Evolutionary conservation across 2,329 filamentous ascomycete genomes (phyloP), one percentile per base, ranked within the genome.

Genomic region (Alternaria tenuissima): DNA sequence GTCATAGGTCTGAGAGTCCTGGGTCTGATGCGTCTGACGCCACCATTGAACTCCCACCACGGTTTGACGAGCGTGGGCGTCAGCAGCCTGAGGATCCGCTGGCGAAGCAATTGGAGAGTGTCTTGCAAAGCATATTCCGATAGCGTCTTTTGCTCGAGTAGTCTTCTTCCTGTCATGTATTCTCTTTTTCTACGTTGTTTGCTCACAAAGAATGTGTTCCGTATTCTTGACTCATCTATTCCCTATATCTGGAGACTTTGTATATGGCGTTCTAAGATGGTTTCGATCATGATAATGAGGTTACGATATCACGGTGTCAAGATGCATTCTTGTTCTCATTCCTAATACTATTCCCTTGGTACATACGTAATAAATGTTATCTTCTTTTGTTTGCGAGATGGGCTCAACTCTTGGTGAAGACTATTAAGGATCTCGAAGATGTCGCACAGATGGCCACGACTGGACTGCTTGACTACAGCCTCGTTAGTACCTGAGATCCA

Each of bases 41-140:
- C 9, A 79, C 77, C 1, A 73, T 79, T 57, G 77, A 79, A 39
- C 61, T 79, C 6, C 76, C 76, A 3, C 71, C 73, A 11, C 63
- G 77, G 7, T 79, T 79, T 47, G 77, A 79, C 34, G 67, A 75
- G n/a, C 53, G 55, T 7, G 77, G 76, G 4, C 65, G 71, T 24
- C 59, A 57, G 55, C 71, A 59, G 57, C 66, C 61, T 1, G 72
- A 78, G 16, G 76, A 79, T 62, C 74, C 76, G 5, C 36, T 77
- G 16, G 77, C 74, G 36, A 71, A 76, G 14, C 72, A 64, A 55
- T 39, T 79, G 64, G 76, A 78, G 66, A 72, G 67, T 34, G 69
- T 79, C 22, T 60, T 79, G 44, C 62, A 61, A 49, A 66, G 66
- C 20, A 65, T 78, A 44, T 75, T 78, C 59, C 64, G 62, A 57